Base-by-base conservation (phyloP, 768 basidiomycete species). In the Lactarius hatsudake region DNA sequence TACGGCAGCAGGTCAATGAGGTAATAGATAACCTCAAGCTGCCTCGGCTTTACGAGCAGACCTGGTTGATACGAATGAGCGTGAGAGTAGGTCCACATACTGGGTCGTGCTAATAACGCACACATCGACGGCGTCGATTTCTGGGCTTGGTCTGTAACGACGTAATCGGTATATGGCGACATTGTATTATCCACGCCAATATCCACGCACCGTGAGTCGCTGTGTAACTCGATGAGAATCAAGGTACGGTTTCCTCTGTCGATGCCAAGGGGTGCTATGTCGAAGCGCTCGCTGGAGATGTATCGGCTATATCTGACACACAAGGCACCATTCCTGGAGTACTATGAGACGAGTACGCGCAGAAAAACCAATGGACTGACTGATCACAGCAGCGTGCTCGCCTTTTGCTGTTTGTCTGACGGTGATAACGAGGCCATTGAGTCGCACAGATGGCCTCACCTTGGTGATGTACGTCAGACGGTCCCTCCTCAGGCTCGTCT, bases 1-100 rank as follows among this genome's bases (percentile, higher is more conserved):
- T 64, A 45, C 23, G 62, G 67, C 67, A 63, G 53, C 59, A 30
- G 54, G 36, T 23, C 32, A 10, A 15, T 59, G 38, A 59, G 57
- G 23, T 59, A 59, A 59, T 38, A 18, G 55, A 40, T 23, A 59
- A 20, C 17, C 20, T 32, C 32, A 6, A 18, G 43, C 28, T 28
- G 42, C 40, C 65, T 61, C 42, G 63, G 55, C 42, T 63, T n/a
- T 28, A 45, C 28, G 55, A 53, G 15, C 36, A 40, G 20, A 20
- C 20, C 34, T 30, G 10, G 15, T 26, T 28, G 17, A 34, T 51
- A 40, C 20, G 45, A 34, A 56, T 30, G 45, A 9, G 20, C 20
- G 43, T 51, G 63, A 38, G 45, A 26, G 45, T 13, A 34, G n/a
- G 32, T 53, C 2, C 51, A 34, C 55, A 9, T 18, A 30, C 30